A percentile compares a stretch with the other conserved stretches of the same genome.
Conservation (phyloP, 805 yeast genomes). For the Candida boidinii region DNA sequence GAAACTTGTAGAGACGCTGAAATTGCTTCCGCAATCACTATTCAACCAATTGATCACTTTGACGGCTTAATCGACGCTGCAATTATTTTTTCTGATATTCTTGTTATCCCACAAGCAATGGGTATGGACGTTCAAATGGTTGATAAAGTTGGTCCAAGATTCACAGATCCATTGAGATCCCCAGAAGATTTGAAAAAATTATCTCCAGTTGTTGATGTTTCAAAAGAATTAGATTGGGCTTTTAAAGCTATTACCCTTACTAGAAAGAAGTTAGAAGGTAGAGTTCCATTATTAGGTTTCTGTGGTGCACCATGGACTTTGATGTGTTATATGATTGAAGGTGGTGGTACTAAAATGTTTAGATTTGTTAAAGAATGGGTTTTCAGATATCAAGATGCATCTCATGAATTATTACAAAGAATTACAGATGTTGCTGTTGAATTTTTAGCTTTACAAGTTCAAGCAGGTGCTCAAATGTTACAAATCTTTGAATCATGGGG, state of each 20-base stretch:
- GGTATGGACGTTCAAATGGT: slow-evolving; percentile 92
- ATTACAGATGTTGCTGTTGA: slow-evolving; percentile 86
- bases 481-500: slow-evolving; percentile 98
- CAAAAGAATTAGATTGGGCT: slow-evolving; percentile 85
- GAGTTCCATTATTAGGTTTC: slow-evolving; percentile 92
- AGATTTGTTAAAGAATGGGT: slow-evolving; percentile 91
- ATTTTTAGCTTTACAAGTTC: slow-evolving; percentile 87
- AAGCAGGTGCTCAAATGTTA: slow-evolving; percentile 96
- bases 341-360: slow-evolving; percentile 90
- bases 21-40: slow-evolving; percentile 86
- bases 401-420: slow-evolving; percentile 64
- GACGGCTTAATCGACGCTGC: slow-evolving; percentile 93
- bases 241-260: slow-evolving; percentile 88
- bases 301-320: slow-evolving; percentile 98
- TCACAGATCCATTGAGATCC: slow-evolving; percentile 76
- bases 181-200: slow-evolving; percentile 57
- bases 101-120: slow-evolving; percentile 97
- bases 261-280: slow-evolving; percentile 75
- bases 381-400: slow-evolving; percentile 64
- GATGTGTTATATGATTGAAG: slow-evolving; percentile 94
- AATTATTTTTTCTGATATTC: slow-evolving; percentile 88
- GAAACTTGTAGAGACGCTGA: slow-evolving; percentile 95
- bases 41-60: slow-evolving; percentile 89
- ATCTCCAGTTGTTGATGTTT: slow-evolving; percentile 55
- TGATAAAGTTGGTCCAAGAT: slow-evolving; percentile 91